Evolutionary conservation across 1,139 yeast species (phyloP).

Genomic region (Lipomyces yarrowii): DNA sequence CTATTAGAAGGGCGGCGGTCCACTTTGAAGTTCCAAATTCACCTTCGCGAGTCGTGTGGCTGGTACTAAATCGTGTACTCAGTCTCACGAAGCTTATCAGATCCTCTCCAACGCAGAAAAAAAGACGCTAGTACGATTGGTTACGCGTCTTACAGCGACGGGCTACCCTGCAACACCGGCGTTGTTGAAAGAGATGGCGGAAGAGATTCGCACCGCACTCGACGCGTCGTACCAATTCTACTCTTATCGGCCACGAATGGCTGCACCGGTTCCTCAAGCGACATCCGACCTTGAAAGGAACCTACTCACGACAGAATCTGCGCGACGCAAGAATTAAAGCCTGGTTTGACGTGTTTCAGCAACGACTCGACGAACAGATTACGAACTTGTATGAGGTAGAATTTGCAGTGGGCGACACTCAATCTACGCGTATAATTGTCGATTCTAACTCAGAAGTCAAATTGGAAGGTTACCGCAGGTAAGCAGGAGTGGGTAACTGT

Average conservation of each 20-base stretch:
- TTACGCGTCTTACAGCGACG: conserved; percentile 1
- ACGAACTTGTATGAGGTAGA: neutral
- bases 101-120: neutral
- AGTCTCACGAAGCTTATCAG: conserved; percentile 3
- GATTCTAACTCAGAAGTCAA: neutral
- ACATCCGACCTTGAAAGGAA: conserved; percentile 1
- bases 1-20: too few species aligned
- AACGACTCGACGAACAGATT: neutral
- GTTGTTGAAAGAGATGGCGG: conserved; percentile 1
- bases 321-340: neutral
- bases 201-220: neutral
- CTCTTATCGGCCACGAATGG: neutral
- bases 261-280: neutral
- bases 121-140: conserved; percentile 2
- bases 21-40: neutral
- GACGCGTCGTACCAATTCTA: neutral
- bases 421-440: conserved; percentile 3
- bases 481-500: conserved; percentile 3
- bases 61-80: conserved; percentile 2
- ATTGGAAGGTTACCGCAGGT: neutral
- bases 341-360: neutral
- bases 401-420: conserved; percentile 4
- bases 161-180: conserved; percentile 3
- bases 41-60: neutral
- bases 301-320: neutral